phyloP scores from a whole-genome alignment of 2,329 filamentous ascomycete genomes.

The Ophiostoma novo-ulmi region DNA sequence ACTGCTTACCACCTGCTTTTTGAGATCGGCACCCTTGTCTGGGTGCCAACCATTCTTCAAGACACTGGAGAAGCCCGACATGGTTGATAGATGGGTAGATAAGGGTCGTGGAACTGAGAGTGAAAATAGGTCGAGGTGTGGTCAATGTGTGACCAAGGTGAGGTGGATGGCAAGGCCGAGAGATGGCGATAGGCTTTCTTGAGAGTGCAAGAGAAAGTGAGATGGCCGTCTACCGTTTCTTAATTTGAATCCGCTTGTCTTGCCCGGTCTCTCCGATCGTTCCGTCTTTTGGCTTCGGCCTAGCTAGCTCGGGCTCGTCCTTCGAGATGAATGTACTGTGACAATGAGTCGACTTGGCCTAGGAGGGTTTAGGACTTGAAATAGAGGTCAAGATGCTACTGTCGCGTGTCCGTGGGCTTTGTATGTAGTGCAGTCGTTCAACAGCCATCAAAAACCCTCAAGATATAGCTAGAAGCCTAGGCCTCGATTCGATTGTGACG shows the following conservation, averaged over 20 bases:
- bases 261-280: neutral
- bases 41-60: constrained; percentile 43
- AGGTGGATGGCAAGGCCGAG: neutral
- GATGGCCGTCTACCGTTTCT: no score
- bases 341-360: neutral
- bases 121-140: constrained; percentile 13
- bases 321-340: neutral
- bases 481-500: constrained; percentile 7
- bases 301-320: neutral
- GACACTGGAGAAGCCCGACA: constrained; percentile 39
- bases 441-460: neutral
- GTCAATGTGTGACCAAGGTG: neutral
- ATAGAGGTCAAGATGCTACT: neutral
- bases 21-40: constrained; percentile 43
- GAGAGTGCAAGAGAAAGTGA: no score
- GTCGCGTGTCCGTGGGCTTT: neutral
- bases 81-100: constrained; percentile 27
- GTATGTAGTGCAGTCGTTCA: neutral
- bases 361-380: neutral
- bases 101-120: constrained; percentile 14
- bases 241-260: neutral
- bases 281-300: neutral
- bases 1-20: constrained; percentile 43
- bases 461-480: neutral
- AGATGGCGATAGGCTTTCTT: neutral